A percentile compares a stretch with the other conserved stretches of the same genome.
phyloP scores from a whole-genome alignment of 23 red algal species.

The Gracilaria gracilis region DNA sequence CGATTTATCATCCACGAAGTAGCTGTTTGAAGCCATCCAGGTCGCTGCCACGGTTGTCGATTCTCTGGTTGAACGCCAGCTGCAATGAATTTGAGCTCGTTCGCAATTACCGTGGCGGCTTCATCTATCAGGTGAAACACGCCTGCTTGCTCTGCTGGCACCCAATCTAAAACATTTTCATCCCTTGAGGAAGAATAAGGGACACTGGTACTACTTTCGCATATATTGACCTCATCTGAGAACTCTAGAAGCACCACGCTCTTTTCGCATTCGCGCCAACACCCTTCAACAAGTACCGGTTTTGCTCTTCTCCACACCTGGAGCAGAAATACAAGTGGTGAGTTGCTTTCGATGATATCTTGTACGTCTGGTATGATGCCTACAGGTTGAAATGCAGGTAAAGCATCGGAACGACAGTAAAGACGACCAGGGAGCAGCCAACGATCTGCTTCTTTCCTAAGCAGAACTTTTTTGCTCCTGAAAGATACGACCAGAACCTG shows the following conservation, averaged over 20 bases:
- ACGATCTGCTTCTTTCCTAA: background rate
- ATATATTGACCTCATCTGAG: background rate
- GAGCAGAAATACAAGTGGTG: background rate
- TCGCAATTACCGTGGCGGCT: background rate
- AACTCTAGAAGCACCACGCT: slow-evolving; percentile 9
- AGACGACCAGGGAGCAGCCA: slow-evolving; percentile 5
- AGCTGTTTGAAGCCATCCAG: background rate
- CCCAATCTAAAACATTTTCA: background rate
- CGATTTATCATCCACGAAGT: slow-evolving; percentile 17
- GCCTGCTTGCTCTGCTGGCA: slow-evolving; percentile 12
- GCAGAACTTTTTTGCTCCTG: slow-evolving; percentile 13
- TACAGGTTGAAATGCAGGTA: slow-evolving; percentile 8
- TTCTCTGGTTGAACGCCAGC: slow-evolving; percentile 6
- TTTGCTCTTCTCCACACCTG: slow-evolving; percentile 5
- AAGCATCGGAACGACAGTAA: background rate
- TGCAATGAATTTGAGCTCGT: slow-evolving; percentile 15
- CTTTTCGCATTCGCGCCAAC: slow-evolving; percentile 3
- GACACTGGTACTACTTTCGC: background rate
- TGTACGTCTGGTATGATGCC: slow-evolving; percentile 4
- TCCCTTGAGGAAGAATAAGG: background rate
- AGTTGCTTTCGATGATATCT: slow-evolving; percentile 1
- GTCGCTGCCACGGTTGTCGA: background rate
- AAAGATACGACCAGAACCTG: slow-evolving; percentile 2
- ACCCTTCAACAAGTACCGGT: background rate
- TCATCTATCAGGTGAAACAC: slow-evolving; percentile 15